Evolutionary conservation across 2,329 filamentous ascomycete genomes (phyloP).

Genomic region (Pseudopithomyces chartarum): DNA sequence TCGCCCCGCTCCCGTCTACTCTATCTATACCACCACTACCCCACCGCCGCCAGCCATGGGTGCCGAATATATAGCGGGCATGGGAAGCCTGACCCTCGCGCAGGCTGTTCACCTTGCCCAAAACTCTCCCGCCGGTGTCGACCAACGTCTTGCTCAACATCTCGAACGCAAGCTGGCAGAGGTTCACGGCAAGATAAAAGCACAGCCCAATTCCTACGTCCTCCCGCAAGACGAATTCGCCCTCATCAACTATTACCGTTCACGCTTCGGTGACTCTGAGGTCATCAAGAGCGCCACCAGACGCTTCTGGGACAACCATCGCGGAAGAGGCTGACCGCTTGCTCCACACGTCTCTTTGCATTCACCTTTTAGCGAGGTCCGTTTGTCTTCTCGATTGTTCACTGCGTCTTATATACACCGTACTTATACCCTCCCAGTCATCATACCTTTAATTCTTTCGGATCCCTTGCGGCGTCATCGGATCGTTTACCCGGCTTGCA

Average conservation of each 20-base stretch:
- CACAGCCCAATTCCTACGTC: slow-evolving; percentile 70
- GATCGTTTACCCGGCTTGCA: slow-evolving; percentile 14
- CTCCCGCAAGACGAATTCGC: slow-evolving; percentile 80
- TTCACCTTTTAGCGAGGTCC: slow-evolving; percentile 13
- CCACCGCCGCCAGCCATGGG: slow-evolving; percentile 48
- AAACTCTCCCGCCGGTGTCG: slow-evolving; percentile 70
- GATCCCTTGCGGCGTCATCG: slow-evolving; percentile 19
- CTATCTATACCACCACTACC: slow-evolving; percentile 32
- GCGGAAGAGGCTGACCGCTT: slow-evolving; percentile 30
- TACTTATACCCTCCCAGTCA: background rate
- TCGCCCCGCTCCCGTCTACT: slow-evolving; percentile 20
- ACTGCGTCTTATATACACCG: background rate
- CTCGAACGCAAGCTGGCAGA: slow-evolving; percentile 64
- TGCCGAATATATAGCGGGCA: slow-evolving; percentile 44
- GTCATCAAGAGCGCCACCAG: slow-evolving; percentile 59
- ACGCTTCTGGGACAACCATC: slow-evolving; percentile 61
- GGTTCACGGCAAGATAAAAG: slow-evolving; percentile 71
- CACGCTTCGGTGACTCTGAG: slow-evolving; percentile 62
- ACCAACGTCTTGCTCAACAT: slow-evolving; percentile 66
- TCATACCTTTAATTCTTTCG: slow-evolving; percentile 3
- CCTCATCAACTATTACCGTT: slow-evolving; percentile 83
- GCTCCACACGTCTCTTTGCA: background rate
- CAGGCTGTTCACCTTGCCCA: slow-evolving; percentile 77
- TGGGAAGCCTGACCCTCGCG: slow-evolving; percentile 58
- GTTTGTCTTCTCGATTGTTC: background rate